phyloP scores from a whole-genome alignment of 2,329 filamentous ascomycete species.

The Diaporthe sp. region DNA sequence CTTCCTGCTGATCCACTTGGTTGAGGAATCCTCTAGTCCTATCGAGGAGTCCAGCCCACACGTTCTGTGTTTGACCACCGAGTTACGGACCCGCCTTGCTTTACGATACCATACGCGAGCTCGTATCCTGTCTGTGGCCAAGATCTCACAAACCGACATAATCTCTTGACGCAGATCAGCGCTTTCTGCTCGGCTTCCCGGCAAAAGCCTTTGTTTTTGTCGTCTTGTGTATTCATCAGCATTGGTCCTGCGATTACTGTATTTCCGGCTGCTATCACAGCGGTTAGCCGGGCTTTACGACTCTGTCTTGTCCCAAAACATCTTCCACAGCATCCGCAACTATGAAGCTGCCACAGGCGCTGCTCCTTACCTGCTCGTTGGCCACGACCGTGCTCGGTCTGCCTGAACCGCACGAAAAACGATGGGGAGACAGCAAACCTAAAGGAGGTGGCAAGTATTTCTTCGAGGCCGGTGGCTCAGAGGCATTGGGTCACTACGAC shows the following conservation, averaged over 20 bases:
- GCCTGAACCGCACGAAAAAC: constrained; percentile 3
- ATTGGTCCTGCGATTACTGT: not conserved
- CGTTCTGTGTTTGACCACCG: constrained; percentile 8
- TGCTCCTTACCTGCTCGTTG: constrained; percentile 29
- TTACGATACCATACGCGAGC: not conserved
- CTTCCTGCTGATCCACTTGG: constrained; percentile 1
- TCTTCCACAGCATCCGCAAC: not conserved
- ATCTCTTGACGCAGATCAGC: not conserved
- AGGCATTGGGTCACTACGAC: constrained; percentile 81
- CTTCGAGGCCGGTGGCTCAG: constrained; percentile 72
- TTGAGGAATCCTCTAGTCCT: not conserved
- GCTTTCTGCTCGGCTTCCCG: not conserved
- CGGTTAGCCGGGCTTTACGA: not conserved
- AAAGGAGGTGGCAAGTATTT: constrained; percentile 70
- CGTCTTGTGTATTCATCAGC: constrained; percentile 3
- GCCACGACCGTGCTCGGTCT: constrained; percentile 32
- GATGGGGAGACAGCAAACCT: constrained; percentile 1
- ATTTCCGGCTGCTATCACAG: not conserved
- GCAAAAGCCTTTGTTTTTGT: not conserved
- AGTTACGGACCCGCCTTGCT: not conserved
- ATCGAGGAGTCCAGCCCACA: not conserved
- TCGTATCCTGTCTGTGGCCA: constrained; percentile 2
- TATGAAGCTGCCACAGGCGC: constrained; percentile 36
- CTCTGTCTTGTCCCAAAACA: not conserved
- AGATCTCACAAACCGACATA: not conserved